Percentiles rank a stretch among this genome's conserved stretches.
Evolutionary conservation across 345 rosid species (phyloP).

Genomic region (Hibiscus mutabilis): DNA sequence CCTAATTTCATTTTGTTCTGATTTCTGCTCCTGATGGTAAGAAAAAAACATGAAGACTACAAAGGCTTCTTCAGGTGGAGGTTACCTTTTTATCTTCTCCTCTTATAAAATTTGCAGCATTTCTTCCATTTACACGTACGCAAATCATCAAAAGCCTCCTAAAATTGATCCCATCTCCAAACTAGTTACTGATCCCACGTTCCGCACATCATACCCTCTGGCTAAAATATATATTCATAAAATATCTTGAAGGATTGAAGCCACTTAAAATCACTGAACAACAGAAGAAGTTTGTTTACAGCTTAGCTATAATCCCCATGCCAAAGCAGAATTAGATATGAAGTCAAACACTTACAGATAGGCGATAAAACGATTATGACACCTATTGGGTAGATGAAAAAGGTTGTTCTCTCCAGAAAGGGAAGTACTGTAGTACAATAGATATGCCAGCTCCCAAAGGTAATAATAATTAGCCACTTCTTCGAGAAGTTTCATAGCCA

Average conservation of each 20-base stretch:
- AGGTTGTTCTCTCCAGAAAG: conserved; percentile 92
- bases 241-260: conserved; percentile 94
- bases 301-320: background rate
- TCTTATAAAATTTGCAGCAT: too few relatives aligned
- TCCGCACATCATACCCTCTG: conserved; percentile 45
- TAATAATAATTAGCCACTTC: background rate
- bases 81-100: background rate
- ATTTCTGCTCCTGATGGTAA: conserved; percentile 16
- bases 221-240: conserved; percentile 88
- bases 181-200: conserved; percentile 7
- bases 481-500: background rate
- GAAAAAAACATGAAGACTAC: conserved; percentile 10
- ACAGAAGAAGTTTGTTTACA: background rate
- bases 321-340: background rate
- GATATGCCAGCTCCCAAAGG: conserved; percentile 1
- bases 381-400: conserved; percentile 94
- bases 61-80: conserved; percentile 10
- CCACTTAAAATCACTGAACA: conserved; percentile 88
- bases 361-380: conserved; percentile 72
- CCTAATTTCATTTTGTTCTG: conserved; percentile 11
- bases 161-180: conserved; percentile 12
- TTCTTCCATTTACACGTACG: background rate
- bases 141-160: conserved; percentile 10
- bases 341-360: conserved; percentile 52
- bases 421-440: conserved; percentile 63